Conservation (phyloP, 306 rosid genomes). For the Trichosanthes cucumerina region DNA sequence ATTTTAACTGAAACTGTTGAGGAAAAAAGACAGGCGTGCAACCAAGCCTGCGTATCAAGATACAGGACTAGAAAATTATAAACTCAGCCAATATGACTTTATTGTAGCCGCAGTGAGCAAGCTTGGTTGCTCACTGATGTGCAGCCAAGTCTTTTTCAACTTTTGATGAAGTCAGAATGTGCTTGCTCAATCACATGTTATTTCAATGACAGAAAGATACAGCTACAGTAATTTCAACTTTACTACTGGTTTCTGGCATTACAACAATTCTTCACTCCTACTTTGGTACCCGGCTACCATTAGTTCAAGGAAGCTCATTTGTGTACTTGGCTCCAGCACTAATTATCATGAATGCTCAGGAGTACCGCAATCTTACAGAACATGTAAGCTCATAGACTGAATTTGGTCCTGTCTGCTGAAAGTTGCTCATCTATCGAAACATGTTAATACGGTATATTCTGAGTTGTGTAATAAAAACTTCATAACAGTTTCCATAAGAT, state of each 20-base stretch:
- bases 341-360: constrained; percentile 69
- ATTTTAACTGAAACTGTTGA: constrained; percentile 7
- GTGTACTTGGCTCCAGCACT: constrained; percentile 85
- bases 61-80: neutral
- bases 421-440: neutral
- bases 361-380: constrained; percentile 65
- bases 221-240: constrained; percentile 81
- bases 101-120: neutral
- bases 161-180: neutral
- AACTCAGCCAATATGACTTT: neutral
- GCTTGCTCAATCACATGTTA: constrained; percentile 6
- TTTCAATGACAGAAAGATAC: constrained; percentile 57
- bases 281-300: constrained; percentile 86
- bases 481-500: neutral
- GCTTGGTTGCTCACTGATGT: constrained; percentile 5
- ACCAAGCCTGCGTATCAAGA: neutral
- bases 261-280: constrained; percentile 71
- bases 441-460: neutral
- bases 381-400: constrained; percentile 46
- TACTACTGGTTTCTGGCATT: constrained; percentile 75
- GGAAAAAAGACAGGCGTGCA: neutral
- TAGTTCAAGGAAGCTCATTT: constrained; percentile 97
- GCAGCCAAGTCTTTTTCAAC: neutral
- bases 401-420: neutral
- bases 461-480: neutral